A percentile compares a stretch with the other conserved stretches of the same genome.
These are phyloP conservation scores for Oxytropis ochrocephala DNA, from an alignment of 306 rosid species.

Conservation along the genomic window DNA sequence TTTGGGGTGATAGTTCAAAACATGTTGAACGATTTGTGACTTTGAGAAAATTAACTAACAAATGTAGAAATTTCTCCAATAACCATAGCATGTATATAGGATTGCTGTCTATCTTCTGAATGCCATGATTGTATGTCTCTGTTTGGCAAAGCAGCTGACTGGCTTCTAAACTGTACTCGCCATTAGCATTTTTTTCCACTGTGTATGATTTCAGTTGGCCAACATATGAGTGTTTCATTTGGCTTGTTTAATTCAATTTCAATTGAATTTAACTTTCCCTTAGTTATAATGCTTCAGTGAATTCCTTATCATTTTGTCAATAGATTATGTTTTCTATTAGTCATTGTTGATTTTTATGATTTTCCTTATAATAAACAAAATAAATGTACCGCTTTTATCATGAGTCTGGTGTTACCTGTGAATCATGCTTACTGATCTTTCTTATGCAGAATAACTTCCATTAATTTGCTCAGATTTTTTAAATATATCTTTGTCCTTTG, in stretches of 20 bases:
- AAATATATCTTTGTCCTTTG: not conserved
- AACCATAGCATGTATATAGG: not conserved
- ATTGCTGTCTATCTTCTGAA: not conserved
- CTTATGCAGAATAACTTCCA: not conserved
- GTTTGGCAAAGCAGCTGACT: not conserved
- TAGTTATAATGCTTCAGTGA: not conserved
- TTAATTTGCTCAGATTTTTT: not conserved
- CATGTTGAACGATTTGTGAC: not conserved
- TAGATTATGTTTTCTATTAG: not conserved
- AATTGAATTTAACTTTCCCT: not conserved
- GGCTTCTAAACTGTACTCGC: not conserved
- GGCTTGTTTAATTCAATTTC: not conserved
- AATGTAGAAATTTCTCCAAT: not conserved
- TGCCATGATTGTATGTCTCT: not conserved
- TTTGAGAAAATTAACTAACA: not conserved
- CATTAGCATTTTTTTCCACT: not conserved
- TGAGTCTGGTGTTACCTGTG: not conserved
- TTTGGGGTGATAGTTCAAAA: not conserved
- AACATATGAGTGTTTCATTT: not conserved
- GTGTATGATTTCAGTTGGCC: not conserved
- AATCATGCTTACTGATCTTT: constrained; percentile 6
- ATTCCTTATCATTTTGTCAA: not conserved
- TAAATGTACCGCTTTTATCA: not conserved
- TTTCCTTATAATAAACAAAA: not conserved
- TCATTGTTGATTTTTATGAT: not conserved